Evolutionary conservation across 2,329 filamentous ascomycete genomes (phyloP).

Genomic region (Epichloe amarillans): DNA sequence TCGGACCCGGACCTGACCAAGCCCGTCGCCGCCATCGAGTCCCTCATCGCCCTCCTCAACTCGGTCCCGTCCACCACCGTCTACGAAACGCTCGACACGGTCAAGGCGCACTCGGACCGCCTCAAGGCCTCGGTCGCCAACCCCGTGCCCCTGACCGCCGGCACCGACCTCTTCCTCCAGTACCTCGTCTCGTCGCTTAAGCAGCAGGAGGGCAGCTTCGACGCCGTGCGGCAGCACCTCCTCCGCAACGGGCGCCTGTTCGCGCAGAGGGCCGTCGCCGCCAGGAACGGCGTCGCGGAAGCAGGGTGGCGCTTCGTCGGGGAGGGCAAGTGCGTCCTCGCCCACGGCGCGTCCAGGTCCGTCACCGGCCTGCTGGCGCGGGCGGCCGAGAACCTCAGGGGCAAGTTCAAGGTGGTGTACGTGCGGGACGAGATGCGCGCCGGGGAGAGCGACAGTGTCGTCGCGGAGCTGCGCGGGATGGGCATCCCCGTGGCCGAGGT

Average conservation of each 20-base stretch:
- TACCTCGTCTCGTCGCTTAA: slow-evolving; percentile 70
- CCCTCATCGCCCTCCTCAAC: slow-evolving; percentile 75
- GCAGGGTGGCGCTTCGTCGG: slow-evolving; percentile 67
- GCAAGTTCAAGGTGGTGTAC: slow-evolving; percentile 76
- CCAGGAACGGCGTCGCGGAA: slow-evolving; percentile 68
- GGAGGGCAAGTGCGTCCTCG: slow-evolving; percentile 72
- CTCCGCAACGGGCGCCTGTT: slow-evolving; percentile 79
- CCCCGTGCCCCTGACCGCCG: slow-evolving; percentile 81
- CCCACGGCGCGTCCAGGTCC: slow-evolving; percentile 76
- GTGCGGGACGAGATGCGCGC: slow-evolving; percentile 43
- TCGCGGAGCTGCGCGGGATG: slow-evolving; percentile 53
- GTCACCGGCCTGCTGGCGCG: slow-evolving; percentile 64
- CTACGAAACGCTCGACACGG: slow-evolving; percentile 81
- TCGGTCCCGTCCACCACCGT: slow-evolving; percentile 72
- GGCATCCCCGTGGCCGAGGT: slow-evolving; percentile 65
- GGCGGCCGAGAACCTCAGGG: slow-evolving; percentile 45
- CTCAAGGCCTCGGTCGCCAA: slow-evolving; percentile 73
- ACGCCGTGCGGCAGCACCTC: slow-evolving; percentile 69
- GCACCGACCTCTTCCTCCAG: slow-evolving; percentile 89
- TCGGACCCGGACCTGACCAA: slow-evolving; percentile 79
- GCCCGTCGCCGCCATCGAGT: slow-evolving; percentile 88
- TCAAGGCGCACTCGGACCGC: slow-evolving; percentile 62
- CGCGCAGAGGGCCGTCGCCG: slow-evolving; percentile 73
- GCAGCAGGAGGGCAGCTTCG: slow-evolving; percentile 48
- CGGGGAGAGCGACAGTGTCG: slow-evolving; percentile 56